These are phyloP conservation scores for Calonectria pauciramosa DNA, from an alignment of 2,329 filamentous ascomycete species.

Conservation along the genomic window DNA sequence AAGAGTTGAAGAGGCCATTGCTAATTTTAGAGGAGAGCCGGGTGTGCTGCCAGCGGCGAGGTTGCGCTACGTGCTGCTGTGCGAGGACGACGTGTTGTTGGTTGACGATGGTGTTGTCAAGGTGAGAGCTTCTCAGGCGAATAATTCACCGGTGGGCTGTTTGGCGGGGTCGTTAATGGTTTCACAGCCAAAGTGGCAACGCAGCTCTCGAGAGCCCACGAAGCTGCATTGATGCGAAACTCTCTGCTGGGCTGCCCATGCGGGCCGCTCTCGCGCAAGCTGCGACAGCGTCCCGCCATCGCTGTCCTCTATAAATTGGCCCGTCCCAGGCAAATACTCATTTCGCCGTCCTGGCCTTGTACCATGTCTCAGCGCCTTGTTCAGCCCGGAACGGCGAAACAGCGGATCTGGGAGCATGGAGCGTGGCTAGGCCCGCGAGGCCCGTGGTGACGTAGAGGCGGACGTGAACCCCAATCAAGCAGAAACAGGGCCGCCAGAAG, in stretches of 20 bases:
- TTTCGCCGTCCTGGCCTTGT: neutral
- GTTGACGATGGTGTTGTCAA: slow-evolving; percentile 13
- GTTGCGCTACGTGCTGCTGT: neutral
- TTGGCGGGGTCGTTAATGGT: neutral
- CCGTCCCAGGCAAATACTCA: neutral
- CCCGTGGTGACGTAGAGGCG: slow-evolving; percentile 12
- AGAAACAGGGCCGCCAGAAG: slow-evolving; percentile 37
- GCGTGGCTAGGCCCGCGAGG: slow-evolving; percentile 18
- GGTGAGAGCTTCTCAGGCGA: neutral
- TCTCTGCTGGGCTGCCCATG: neutral
- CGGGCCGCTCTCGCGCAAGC: neutral
- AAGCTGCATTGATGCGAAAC: neutral
- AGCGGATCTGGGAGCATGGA: slow-evolving; percentile 17
- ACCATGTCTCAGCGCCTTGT: neutral
- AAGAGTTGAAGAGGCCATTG: slow-evolving; percentile 34
- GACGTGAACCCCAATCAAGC: slow-evolving; percentile 33
- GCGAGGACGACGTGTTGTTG: neutral
- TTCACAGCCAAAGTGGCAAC: slow-evolving; percentile 7
- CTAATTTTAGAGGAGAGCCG: neutral
- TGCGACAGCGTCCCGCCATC: neutral
- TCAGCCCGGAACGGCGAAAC: slow-evolving; percentile 14
- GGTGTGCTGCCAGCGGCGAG: neutral
- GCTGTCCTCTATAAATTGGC: neutral
- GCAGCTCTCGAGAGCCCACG: neutral
- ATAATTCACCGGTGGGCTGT: neutral